phyloP scores from a whole-genome alignment of 2,329 filamentous ascomycete species.

The Geosmithia putterillii region DNA sequence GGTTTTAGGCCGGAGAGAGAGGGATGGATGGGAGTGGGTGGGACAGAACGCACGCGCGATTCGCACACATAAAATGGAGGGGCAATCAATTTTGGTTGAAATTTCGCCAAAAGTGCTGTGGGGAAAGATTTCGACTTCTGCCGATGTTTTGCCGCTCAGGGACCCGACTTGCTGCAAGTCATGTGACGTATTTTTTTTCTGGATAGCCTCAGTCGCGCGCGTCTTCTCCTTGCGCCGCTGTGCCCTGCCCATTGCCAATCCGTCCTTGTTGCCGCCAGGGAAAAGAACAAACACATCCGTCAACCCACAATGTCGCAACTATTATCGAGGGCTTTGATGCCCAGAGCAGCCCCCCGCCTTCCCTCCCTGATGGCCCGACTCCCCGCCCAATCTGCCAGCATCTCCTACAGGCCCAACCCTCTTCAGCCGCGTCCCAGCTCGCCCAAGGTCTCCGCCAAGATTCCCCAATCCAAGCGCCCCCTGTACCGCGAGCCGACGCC shows the following conservation, averaged over 20 bases:
- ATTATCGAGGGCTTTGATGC: neutral
- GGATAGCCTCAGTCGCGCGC: slow-evolving; percentile 1
- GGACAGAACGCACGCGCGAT: neutral
- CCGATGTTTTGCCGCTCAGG: slow-evolving; percentile 19
- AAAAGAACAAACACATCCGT: neutral
- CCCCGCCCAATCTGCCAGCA: neutral
- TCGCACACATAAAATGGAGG: slow-evolving; percentile 20
- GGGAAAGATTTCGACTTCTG: slow-evolving; percentile 8
- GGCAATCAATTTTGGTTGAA: slow-evolving; percentile 25
- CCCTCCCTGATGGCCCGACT: neutral
- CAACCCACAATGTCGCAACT: slow-evolving; percentile 3
- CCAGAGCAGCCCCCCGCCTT: neutral
- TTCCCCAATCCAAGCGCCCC: slow-evolving; percentile 1
- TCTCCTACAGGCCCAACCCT: slow-evolving; percentile 2
- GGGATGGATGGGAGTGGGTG: slow-evolving; percentile 1
- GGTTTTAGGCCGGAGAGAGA: neutral
- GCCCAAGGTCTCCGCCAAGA: slow-evolving; percentile 1
- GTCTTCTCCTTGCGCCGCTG: too few species aligned
- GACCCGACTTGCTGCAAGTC: slow-evolving; percentile 12
- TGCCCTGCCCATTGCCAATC: neutral
- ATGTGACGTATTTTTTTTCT: slow-evolving; percentile 24
- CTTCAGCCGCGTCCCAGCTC: slow-evolving; percentile 1
- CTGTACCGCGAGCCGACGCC: slow-evolving; percentile 10
- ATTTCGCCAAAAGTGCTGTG: slow-evolving; percentile 26
- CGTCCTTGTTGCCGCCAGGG: too few species aligned